Evolutionary conservation across 495 filamentous ascomycete species (phyloP).

Genomic region (Stereocaulon alpinum): DNA sequence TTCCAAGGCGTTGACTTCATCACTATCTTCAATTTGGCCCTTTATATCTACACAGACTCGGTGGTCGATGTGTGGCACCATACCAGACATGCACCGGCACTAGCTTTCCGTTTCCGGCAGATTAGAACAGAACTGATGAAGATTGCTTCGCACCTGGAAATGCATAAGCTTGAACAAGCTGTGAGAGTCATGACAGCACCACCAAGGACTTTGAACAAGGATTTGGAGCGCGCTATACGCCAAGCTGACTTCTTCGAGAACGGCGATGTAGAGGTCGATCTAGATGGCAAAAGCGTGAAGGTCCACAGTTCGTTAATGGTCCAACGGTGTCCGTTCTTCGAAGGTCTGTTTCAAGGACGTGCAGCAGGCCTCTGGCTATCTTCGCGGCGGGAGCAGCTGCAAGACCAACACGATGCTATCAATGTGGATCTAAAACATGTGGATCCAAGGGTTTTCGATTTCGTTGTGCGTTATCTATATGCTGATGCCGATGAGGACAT

Average conservation of each 20-base stretch:
- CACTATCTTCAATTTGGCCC: slow-evolving; percentile 63
- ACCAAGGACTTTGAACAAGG: slow-evolving; percentile 48
- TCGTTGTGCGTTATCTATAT: slow-evolving; percentile 76
- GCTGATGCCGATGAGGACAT: slow-evolving; percentile 69
- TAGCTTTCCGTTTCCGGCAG: slow-evolving; percentile 62
- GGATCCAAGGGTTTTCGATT: slow-evolving; percentile 55
- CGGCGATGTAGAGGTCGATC: slow-evolving; percentile 65
- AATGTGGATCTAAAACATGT: slow-evolving; percentile 79
- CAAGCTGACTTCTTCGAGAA: slow-evolving; percentile 61
- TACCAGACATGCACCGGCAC: slow-evolving; percentile 48
- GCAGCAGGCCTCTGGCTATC: slow-evolving; percentile 75
- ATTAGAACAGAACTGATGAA: slow-evolving; percentile 77
- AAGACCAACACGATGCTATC: slow-evolving; percentile 38
- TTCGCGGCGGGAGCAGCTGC: slow-evolving; percentile 44
- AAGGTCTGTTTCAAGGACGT: slow-evolving; percentile 76
- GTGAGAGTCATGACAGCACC: slow-evolving; percentile 62
- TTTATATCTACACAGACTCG: slow-evolving; percentile 73
- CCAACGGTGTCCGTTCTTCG: slow-evolving; percentile 84
- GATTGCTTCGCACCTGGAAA: slow-evolving; percentile 53
- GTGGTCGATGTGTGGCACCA: slow-evolving; percentile 78
- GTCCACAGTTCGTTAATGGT: slow-evolving; percentile 72
- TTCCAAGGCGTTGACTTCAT: slow-evolving; percentile 63
- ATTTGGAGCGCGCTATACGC: slow-evolving; percentile 55
- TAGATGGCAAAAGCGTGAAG: slow-evolving; percentile 53
- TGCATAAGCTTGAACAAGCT: slow-evolving; percentile 60